phyloP scores from a whole-genome alignment of 305 asterid genomes.

The Withania somnifera region DNA sequence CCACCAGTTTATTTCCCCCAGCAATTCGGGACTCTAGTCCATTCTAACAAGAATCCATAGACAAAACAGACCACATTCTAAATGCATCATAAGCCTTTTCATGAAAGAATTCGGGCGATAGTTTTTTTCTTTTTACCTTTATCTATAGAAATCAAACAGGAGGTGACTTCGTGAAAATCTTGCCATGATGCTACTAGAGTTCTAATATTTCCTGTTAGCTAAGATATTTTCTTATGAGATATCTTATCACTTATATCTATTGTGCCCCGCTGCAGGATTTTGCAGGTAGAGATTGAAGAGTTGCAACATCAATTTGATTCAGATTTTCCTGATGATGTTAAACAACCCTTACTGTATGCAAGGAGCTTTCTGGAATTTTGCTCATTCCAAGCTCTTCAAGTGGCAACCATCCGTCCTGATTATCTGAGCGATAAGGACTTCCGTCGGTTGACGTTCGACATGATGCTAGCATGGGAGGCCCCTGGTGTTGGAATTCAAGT shows the following conservation, averaged over 20 bases:
- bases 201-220: not conserved
- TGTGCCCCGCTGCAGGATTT: constrained; percentile 38
- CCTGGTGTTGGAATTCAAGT: constrained; percentile 42
- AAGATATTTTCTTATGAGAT: not conserved
- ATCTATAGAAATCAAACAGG: not conserved
- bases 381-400: constrained; percentile 56
- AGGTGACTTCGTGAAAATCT: not conserved
- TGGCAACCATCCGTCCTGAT: constrained; percentile 37
- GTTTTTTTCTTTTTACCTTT: not conserved
- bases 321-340: constrained; percentile 45
- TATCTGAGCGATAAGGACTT: constrained; percentile 62
- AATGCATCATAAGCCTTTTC: not conserved
- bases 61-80: not conserved
- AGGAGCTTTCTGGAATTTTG: constrained; percentile 74
- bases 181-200: not conserved
- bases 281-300: constrained; percentile 39
- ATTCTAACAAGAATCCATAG: not conserved
- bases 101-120: not conserved
- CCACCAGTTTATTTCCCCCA: not conserved
- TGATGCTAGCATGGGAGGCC: constrained; percentile 95
- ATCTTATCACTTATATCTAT: not conserved
- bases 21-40: not conserved
- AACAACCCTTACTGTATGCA: constrained; percentile 47
- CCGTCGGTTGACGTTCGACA: constrained; percentile 69
- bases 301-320: constrained; percentile 48